phyloP scores from a whole-genome alignment of 352 stramenopile species.

The Pythium dissotocum region DNA sequence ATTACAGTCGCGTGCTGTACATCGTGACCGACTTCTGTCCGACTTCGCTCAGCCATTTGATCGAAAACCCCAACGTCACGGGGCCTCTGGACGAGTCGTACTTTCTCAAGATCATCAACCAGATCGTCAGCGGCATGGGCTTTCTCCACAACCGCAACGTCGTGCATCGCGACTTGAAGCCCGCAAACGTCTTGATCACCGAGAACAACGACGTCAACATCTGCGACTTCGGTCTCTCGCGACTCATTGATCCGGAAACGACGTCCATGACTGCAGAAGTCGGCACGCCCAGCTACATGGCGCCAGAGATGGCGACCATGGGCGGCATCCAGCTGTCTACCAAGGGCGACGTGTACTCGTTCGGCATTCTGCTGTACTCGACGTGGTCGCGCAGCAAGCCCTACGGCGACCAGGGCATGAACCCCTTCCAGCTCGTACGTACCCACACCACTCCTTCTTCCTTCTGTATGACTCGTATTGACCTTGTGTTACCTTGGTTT shows the following conservation, averaged over 20 bases:
- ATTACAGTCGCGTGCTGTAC: constrained; percentile 90
- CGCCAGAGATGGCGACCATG: constrained; percentile 91
- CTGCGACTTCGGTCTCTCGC: constrained; percentile 93
- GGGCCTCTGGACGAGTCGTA: constrained; percentile 65
- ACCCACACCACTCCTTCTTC: background rate
- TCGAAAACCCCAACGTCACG: constrained; percentile 74
- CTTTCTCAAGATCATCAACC: constrained; percentile 87
- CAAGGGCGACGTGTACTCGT: constrained; percentile 88
- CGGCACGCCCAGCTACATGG: constrained; percentile 89
- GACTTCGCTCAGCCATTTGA: constrained; percentile 76
- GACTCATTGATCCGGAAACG: constrained; percentile 82
- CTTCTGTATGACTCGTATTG: background rate
- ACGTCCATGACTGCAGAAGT: constrained; percentile 89
- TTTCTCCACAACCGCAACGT: constrained; percentile 90
- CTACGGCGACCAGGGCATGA: constrained; percentile 90
- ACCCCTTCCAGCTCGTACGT: constrained; percentile 85
- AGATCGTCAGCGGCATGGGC: constrained; percentile 89
- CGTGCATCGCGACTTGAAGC: constrained; percentile 91
- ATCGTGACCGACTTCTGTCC: constrained; percentile 91
- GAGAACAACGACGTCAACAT: constrained; percentile 92
- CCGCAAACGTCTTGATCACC: constrained; percentile 93
- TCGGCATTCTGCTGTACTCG: constrained; percentile 85
- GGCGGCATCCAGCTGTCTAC: constrained; percentile 85
- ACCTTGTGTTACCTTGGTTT: constrained; percentile 8
- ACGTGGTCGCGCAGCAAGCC: constrained; percentile 88